Evolutionary conservation across 2,329 filamentous ascomycete species (phyloP).

Genomic region (Penicillium sp.): DNA sequence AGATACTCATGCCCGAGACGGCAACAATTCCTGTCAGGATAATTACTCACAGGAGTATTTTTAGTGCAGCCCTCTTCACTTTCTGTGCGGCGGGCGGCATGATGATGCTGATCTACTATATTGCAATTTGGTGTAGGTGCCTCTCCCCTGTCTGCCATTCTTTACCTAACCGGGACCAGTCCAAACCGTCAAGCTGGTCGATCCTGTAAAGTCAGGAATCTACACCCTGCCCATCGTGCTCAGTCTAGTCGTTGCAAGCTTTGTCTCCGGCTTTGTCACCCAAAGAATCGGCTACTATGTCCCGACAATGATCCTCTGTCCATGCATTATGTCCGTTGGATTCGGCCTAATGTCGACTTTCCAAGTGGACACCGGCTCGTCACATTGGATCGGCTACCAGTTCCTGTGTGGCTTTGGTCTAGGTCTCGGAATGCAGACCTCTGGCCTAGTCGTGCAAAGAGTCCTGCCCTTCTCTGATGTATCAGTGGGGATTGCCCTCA

Average conservation of each 20-base stretch:
- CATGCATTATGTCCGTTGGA: not conserved
- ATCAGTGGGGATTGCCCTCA: conserved; percentile 22
- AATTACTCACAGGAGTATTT: conserved; percentile 44
- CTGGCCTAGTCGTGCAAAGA: conserved; percentile 23
- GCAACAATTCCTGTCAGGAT: conserved; percentile 50
- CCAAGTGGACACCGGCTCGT: conserved; percentile 5
- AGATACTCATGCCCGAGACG: conserved; percentile 46
- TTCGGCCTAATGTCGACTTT: conserved; percentile 4
- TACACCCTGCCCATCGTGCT: not conserved
- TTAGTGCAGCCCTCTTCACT: conserved; percentile 29
- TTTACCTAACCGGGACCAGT: not conserved
- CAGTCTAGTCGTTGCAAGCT: not conserved
- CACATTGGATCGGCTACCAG: conserved; percentile 32
- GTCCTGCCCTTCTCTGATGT: conserved; percentile 25
- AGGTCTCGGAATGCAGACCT: conserved; percentile 25
- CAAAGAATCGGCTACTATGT: not conserved
- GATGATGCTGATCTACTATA: conserved; percentile 38
- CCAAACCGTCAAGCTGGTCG: not conserved
- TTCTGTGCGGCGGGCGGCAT: conserved; percentile 38
- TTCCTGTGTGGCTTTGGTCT: conserved; percentile 30
- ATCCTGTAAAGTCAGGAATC: not conserved
- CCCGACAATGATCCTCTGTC: not conserved
- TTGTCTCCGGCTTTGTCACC: not conserved
- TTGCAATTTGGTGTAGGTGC: conserved; percentile 37
- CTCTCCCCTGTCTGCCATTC: not conserved